phyloP scores from a whole-genome alignment of 2,329 filamentous ascomycete species.

The Cladosporium sp. region DNA sequence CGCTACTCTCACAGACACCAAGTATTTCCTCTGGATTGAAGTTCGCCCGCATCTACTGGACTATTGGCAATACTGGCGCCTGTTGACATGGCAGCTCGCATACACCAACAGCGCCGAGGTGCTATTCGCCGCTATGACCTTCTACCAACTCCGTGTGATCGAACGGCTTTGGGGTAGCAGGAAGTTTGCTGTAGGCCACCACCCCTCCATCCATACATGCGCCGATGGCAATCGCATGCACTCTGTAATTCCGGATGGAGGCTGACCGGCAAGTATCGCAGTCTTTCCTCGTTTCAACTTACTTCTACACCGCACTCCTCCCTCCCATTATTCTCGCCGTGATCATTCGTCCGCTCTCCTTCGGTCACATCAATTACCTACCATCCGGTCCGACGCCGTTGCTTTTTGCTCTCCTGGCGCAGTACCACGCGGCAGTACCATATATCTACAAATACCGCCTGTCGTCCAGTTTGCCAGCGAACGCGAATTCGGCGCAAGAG shows the following conservation, averaged over 20 bases:
- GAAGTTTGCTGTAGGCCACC: constrained; percentile 66
- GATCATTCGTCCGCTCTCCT: constrained; percentile 70
- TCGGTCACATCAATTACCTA: constrained; percentile 76
- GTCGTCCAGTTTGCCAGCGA: constrained; percentile 33
- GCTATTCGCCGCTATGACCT: constrained; percentile 77
- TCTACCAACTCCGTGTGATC: constrained; percentile 81
- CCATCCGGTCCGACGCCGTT: constrained; percentile 83
- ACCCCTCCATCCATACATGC: constrained; percentile 1
- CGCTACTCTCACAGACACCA: constrained; percentile 78
- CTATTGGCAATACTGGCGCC: constrained; percentile 80
- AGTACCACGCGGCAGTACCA: constrained; percentile 86
- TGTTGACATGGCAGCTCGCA: constrained; percentile 69
- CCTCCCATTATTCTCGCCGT: constrained; percentile 68
- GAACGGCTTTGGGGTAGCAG: constrained; percentile 90
- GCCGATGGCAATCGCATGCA: not conserved
- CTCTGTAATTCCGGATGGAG: constrained; percentile 5
- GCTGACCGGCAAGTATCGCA: constrained; percentile 40
- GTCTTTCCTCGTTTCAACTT: constrained; percentile 75
- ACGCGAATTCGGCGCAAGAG: constrained; percentile 30
- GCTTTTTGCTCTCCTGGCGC: constrained; percentile 84
- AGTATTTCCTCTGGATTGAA: constrained; percentile 84
- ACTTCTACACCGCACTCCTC: constrained; percentile 69
- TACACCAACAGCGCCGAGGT: constrained; percentile 94
- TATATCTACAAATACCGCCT: constrained; percentile 83
- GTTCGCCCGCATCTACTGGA: constrained; percentile 78